Evolutionary conservation across 176 grass and related monocot genomes (phyloP).

Genomic region (Elymus sibiricus): DNA sequence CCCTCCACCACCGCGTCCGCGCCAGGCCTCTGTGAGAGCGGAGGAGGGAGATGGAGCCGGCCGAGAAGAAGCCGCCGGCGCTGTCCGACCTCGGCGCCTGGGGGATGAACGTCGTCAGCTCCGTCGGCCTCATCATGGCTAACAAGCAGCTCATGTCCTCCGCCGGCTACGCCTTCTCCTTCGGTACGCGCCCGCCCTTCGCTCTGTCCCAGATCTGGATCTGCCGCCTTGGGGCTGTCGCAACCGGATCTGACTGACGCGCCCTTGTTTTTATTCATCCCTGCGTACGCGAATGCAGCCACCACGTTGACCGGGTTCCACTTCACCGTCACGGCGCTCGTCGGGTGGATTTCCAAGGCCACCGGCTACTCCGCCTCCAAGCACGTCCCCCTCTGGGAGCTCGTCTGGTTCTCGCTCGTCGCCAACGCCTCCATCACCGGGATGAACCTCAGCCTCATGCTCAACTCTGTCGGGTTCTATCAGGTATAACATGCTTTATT

Average conservation of each 20-base stretch:
- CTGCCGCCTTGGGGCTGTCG: neutral
- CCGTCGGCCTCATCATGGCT: conserved; percentile 92
- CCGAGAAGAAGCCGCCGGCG: conserved; percentile 64
- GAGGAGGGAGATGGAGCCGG: conserved; percentile 35
- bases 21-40: neutral
- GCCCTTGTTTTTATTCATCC: neutral
- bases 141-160: conserved; percentile 99
- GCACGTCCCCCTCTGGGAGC: conserved; percentile 89
- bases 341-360: conserved; percentile 88
- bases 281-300: conserved; percentile 32
- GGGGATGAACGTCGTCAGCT: conserved; percentile 99
- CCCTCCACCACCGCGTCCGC: neutral
- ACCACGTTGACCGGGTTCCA: conserved; percentile 93
- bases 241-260: conserved; percentile 40
- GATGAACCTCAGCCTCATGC: conserved; percentile 96
- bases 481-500: conserved; percentile 42
- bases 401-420: conserved; percentile 92
- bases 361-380: conserved; percentile 84
- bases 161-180: conserved; percentile 79
- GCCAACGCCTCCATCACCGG: conserved; percentile 93
- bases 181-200: conserved; percentile 38
- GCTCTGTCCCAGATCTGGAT: conserved; percentile 19
- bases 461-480: conserved; percentile 92
- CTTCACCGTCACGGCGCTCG: conserved; percentile 85
- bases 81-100: conserved; percentile 88